phyloP scores from a whole-genome alignment of 2,329 filamentous ascomycete genomes.

The Aureobasidium sp. region DNA sequence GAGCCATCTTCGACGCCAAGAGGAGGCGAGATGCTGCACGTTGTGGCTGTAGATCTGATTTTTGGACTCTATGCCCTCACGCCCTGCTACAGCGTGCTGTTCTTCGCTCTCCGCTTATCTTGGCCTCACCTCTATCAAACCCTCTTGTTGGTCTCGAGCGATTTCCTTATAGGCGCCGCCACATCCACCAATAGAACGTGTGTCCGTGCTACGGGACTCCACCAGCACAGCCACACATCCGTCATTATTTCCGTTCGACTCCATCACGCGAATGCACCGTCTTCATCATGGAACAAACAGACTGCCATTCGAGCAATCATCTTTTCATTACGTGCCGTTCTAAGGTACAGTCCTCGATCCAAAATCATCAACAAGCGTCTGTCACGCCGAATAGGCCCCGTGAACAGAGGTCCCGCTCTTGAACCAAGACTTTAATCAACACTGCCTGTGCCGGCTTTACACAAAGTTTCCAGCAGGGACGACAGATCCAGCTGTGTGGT shows the following conservation, averaged over 20 bases:
- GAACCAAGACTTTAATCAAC: neutral
- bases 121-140: neutral
- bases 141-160: neutral
- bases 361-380: neutral
- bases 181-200: neutral
- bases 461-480: neutral
- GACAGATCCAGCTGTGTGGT: neutral
- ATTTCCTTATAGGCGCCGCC: conserved; percentile 3
- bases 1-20: neutral
- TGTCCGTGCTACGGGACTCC: neutral
- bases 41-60: neutral
- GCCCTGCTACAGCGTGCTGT: neutral
- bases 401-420: neutral
- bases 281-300: neutral
- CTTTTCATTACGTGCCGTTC: neutral
- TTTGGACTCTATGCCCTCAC: neutral
- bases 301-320: neutral
- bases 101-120: neutral
- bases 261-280: neutral
- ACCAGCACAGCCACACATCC: neutral
- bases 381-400: neutral
- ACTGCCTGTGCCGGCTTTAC: neutral
- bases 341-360: neutral
- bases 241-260: neutral
- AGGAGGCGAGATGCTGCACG: neutral